Conservation (phyloP, 2,329 filamentous ascomycete species). For the Hymenoscyphus scutula region DNA sequence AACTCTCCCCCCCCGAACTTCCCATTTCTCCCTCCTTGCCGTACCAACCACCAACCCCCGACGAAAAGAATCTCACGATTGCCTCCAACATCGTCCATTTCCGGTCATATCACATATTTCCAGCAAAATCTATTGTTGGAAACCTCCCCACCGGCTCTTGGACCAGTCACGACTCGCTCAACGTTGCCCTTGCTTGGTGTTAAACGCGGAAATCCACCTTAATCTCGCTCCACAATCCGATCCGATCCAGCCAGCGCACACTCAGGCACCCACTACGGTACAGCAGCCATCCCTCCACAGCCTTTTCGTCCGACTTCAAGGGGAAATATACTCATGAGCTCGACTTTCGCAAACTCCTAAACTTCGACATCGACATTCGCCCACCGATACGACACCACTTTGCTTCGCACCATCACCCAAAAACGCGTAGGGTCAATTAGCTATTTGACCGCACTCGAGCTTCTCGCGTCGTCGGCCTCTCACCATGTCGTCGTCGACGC, state of each 20-base stretch:
- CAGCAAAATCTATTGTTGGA: slow-evolving; percentile 11
- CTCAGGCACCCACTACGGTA: slow-evolving; percentile 28
- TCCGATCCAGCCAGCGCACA: slow-evolving; percentile 32
- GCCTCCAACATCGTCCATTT: slow-evolving; percentile 5
- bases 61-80: slow-evolving; percentile 4
- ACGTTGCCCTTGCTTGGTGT: slow-evolving; percentile 29
- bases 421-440: slow-evolving; percentile 22
- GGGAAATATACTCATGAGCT: slow-evolving; percentile 17
- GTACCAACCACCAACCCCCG: not conserved
- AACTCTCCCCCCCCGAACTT: not conserved
- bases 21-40: not conserved
- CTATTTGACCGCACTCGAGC: slow-evolving; percentile 3
- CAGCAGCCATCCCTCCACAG: slow-evolving; percentile 28
- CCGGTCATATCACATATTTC: slow-evolving; percentile 7
- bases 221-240: slow-evolving; percentile 37
- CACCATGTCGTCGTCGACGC: slow-evolving; percentile 54
- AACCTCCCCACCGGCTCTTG: slow-evolving; percentile 1
- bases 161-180: slow-evolving; percentile 1
- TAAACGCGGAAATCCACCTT: slow-evolving; percentile 29
- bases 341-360: slow-evolving; percentile 23
- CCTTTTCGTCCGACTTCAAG: slow-evolving; percentile 22
- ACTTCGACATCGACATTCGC: slow-evolving; percentile 23
- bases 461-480: slow-evolving; percentile 28
- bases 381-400: slow-evolving; percentile 49
- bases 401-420: slow-evolving; percentile 54